Evolutionary conservation across 192 early-diverging fungal species (phyloP).

Genomic region (Piromyces finnis): DNA sequence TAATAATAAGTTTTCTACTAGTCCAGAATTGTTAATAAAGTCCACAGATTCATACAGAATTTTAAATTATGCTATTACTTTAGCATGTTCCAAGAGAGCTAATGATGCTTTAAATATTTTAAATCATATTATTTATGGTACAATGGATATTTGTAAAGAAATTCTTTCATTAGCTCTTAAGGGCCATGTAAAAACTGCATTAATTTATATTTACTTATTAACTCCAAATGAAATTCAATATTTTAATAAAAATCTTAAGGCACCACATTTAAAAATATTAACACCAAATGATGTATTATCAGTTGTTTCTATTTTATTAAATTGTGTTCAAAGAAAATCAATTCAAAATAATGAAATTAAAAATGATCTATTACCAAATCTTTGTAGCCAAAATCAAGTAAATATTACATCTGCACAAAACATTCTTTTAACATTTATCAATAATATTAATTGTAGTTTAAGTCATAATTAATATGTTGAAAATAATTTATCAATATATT

Average conservation of each 20-base stretch:
- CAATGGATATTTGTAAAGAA: not conserved
- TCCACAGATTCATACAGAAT: not conserved
- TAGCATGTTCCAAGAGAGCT: not conserved
- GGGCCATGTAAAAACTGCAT: not conserved
- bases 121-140: not conserved
- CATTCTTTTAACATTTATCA: not conserved
- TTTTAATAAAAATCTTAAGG: not conserved
- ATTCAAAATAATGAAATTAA: not conserved
- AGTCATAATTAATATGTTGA: not conserved
- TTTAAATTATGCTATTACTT: not conserved
- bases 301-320: not conserved
- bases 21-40: not conserved
- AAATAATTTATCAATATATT: no score
- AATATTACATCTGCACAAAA: not conserved
- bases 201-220: not conserved
- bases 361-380: not conserved
- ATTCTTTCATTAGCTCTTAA: not conserved
- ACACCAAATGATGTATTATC: not conserved
- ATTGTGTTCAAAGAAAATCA: not conserved
- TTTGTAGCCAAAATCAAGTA: not conserved
- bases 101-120: not conserved
- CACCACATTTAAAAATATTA: not conserved
- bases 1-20: not conserved
- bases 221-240: not conserved
- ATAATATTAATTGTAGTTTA: not conserved